A percentile compares a stretch with the other conserved stretches of the same genome.
These are phyloP conservation scores for Euphorbia celastroides DNA, from an alignment of 441 rosid genomes.

Conservation along the genomic window DNA sequence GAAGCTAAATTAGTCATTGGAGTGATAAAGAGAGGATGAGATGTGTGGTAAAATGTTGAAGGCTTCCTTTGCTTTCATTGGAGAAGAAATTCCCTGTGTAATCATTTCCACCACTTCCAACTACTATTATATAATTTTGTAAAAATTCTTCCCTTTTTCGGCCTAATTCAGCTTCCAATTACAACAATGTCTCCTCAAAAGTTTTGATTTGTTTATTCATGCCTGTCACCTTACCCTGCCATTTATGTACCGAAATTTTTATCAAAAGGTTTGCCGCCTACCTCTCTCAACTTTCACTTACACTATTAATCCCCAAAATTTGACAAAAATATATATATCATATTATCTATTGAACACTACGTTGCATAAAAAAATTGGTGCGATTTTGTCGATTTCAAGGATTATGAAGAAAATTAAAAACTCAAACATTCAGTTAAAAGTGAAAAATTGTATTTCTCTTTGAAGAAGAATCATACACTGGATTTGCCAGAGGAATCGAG, in stretches of 20 bases:
- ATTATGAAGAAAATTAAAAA: no score
- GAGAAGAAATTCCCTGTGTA: constrained; percentile 48
- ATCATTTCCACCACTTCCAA: constrained; percentile 59
- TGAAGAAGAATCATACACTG: constrained; percentile 22
- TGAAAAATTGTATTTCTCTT: no score
- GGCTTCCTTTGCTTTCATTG: constrained; percentile 9
- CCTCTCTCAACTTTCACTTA: no score
- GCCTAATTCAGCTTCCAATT: constrained; percentile 24
- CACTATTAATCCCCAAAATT: no score
- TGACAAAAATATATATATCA: no score
- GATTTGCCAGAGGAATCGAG: constrained; percentile 43
- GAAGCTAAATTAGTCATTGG: no score
- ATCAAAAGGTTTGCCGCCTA: no score
- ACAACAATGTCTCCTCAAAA: constrained; percentile 33
- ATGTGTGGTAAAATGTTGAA: constrained; percentile 36
- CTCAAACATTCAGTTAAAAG: no score
- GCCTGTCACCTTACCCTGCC: constrained; percentile 38
- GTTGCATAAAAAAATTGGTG: no score
- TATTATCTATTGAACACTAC: no score
- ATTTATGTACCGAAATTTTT: no score
- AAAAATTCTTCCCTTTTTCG: constrained; percentile 14
- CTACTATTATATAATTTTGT: constrained; percentile 31
- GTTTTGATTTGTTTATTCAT: constrained; percentile 38
- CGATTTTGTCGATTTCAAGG: no score
- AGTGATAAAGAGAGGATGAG: constrained; percentile 32